Evolutionary conservation across 371 early-diverging fungal genomes (phyloP), one percentile per base, ranked within the genome.

Genomic region (Zychaea mexicana): DNA sequence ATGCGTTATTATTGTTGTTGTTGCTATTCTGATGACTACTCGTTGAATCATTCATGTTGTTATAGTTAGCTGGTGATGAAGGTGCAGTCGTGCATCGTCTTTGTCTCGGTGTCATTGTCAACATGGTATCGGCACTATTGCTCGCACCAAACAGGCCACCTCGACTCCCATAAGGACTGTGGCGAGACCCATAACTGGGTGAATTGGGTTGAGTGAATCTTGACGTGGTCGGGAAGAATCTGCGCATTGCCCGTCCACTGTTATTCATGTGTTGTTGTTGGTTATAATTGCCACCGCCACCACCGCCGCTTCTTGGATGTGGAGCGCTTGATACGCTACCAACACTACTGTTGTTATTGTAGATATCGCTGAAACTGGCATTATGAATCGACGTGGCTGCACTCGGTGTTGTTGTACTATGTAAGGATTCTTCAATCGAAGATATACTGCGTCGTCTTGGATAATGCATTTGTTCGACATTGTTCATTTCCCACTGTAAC

Each of bases 401-500:
- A 21, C 27, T 32, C 1, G 49, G 47, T 21, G 57, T 22, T 21
- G 57, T 22, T 33, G 53, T 9, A 27, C 17, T 17, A 7, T 33
- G 33, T 17, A 17, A 33, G 12, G 8, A 38, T 12, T 52, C 57
- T 17, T 53, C 54, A 17, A 80, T 57, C 0, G 82, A 78, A 0
- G 67, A 65, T 28, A 79, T 72, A 55, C 80, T 79, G 9, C 71
- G 67, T 2, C 72, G 60, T 60, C 68, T 53, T 26, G 73, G 82
- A 31, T 79, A 82, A 53, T 82, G 83, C 83, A 82, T 81, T 12
- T 85, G 79, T 58, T 83, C 82, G 19, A 77, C 83, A 71, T 87
- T 88, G 62, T 86, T 82, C 79, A 84, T 86, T 67, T 89, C 88
- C 89, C 89, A 89, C 46, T 78, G 75, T 31, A 85, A 71, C 24